Percentiles rank a stretch among this genome's conserved stretches.
Evolutionary conservation across 208 protist species (phyloP).

Genomic region (Leishmania guyanensis): DNA sequence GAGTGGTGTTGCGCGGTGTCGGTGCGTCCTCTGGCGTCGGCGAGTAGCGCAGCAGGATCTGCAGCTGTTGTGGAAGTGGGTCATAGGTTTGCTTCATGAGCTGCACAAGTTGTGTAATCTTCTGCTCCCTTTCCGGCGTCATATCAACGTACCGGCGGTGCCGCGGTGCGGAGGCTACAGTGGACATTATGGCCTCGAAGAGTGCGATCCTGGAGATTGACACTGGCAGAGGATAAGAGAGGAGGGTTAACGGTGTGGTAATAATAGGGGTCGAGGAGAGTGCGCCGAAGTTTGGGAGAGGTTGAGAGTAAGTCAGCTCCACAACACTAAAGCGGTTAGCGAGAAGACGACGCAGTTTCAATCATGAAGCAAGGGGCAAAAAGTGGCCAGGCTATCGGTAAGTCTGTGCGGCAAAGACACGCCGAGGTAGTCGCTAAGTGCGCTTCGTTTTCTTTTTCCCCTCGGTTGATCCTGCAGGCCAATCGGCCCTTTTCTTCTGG

Average conservation of each 20-base stretch:
- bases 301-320: neutral
- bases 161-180: neutral
- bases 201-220: neutral
- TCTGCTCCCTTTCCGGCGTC: conserved; percentile 44
- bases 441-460: neutral
- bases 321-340: neutral
- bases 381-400: neutral
- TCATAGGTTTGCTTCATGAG: conserved; percentile 35
- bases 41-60: conserved; percentile 8
- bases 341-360: neutral
- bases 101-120: conserved; percentile 51
- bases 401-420: neutral
- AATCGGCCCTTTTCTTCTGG: neutral
- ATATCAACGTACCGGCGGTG: conserved; percentile 38
- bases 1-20: conserved; percentile 42
- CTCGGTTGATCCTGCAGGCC: neutral
- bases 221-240: neutral
- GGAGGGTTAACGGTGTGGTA: too few species aligned
- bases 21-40: conserved; percentile 19
- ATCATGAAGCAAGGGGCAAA: neutral
- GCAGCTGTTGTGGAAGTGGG: conserved; percentile 26
- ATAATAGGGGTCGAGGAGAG: neutral
- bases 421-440: neutral
- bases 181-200: neutral
- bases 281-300: neutral